A percentile compares a stretch with the other conserved stretches of the same genome.
These are phyloP conservation scores for Heimioporus sp. DNA, from an alignment of 768 basidiomycete species.

Conservation along the genomic window DNA sequence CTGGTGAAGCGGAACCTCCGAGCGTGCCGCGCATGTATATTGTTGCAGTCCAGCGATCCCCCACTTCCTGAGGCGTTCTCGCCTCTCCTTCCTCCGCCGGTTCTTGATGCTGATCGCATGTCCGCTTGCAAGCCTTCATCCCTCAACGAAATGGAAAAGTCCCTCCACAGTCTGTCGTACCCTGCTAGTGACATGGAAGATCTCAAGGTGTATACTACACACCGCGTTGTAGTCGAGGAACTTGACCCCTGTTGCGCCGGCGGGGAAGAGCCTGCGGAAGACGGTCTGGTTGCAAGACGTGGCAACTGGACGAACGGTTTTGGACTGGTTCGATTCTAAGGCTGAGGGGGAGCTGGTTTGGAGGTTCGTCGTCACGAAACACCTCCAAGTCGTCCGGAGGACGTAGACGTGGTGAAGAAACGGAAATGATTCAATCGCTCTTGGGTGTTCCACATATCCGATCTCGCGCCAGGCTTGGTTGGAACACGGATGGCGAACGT, in stretches of 20 bases:
- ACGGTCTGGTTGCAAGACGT: conserved; percentile 24
- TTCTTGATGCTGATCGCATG: conserved; percentile 33
- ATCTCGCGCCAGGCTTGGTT: conserved; percentile 35
- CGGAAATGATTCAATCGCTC: conserved; percentile 44
- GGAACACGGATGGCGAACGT: conserved; percentile 41
- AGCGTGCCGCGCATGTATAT: conserved; percentile 30
- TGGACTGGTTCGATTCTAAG: conserved; percentile 46
- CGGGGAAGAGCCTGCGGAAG: conserved; percentile 20
- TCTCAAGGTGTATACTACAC: conserved; percentile 33
- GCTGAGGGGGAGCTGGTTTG: conserved; percentile 61
- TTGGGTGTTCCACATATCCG: conserved; percentile 25
- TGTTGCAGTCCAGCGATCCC: conserved; percentile 19
- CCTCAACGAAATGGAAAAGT: conserved; percentile 33
- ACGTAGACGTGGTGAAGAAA: conserved; percentile 38
- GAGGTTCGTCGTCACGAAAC: conserved; percentile 30
- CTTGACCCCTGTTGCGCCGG: conserved; percentile 25
- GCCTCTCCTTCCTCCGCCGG: conserved; percentile 40
- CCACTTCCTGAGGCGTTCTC: conserved; percentile 27
- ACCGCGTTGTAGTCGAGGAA: conserved; percentile 40
- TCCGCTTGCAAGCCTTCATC: conserved; percentile 24
- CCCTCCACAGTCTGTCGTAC: conserved; percentile 31
- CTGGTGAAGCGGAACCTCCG: conserved; percentile 30
- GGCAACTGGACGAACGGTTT: conserved; percentile 36
- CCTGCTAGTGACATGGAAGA: conserved; percentile 33
- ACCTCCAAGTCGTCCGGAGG: conserved; percentile 29